Base-by-base conservation (phyloP, 1,284 basidiomycete genomes). In the Tilletia setariae region DNA sequence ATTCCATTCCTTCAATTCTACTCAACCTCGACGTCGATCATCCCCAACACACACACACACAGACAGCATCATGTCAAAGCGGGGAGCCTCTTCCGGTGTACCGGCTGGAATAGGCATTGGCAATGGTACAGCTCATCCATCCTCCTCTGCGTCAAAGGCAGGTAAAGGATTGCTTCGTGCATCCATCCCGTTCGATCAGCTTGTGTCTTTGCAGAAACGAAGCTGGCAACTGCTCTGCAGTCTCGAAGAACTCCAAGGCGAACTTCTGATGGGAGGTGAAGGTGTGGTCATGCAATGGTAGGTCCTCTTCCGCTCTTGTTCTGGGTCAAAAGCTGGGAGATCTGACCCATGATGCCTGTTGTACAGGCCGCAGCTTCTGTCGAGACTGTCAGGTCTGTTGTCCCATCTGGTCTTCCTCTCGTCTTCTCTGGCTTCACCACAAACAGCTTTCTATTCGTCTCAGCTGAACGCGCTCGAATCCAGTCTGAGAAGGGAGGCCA, bases 381-480 rank as follows among this genome's bases (percentile, higher is more conserved):
- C 56, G 42, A 47, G 68, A 16, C 47, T 67, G 11, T 28, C 65
- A 25, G 40, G 65, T 16, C 51, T 69, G n/a, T 46, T 65, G 44
- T 66, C 68, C 25, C 68, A 69, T 23, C 56, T 65, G 13, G 42
- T 67, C 62, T 59, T 51, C 43, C 46, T 69, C 40, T 59, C 64
- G 42, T 35, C 63, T 19, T 40, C 68, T n/a, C 64, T 69, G 6
- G 32, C 64, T 32, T 66, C 64, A 28, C 65, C 68, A 23, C 46
- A 49, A 19, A 35, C 51, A 4, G 32, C 56, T 32, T 59, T 65
- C 28, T 40, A 46, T 28, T 47, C 64, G n/a, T 40, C 30, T 46
- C 64, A 65, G 64, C 43, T 40, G 3, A 65, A 42, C 25, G 44
- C 43, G 11, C 47, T 65, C 30, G 64, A 42, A n/a, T 13, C 40